Evolutionary conservation across 306 rosid species (phyloP).

Genomic region (Vigna unguiculata): DNA sequence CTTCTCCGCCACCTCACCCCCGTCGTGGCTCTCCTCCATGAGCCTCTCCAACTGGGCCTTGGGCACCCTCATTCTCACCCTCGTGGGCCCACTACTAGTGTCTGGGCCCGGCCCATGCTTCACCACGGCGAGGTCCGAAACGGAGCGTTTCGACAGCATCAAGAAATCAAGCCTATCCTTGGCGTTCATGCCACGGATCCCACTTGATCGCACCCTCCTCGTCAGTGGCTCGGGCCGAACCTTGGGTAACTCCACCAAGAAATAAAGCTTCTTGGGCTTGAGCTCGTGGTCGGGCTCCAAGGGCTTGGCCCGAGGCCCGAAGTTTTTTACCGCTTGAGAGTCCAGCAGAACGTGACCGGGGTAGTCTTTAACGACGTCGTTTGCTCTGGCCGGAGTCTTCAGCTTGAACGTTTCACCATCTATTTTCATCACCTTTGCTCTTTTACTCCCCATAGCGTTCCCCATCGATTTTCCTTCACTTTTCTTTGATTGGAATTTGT

Average conservation of each 20-base stretch:
- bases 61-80: conserved; percentile 72
- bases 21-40: conserved; percentile 67
- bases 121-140: conserved; percentile 60
- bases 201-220: conserved; percentile 66
- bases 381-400: conserved; percentile 61
- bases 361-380: conserved; percentile 65
- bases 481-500: not conserved
- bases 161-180: conserved; percentile 79
- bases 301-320: conserved; percentile 77
- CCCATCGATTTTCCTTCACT: conserved; percentile 59
- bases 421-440: conserved; percentile 80
- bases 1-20: conserved; percentile 67
- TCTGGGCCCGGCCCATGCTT: conserved; percentile 30
- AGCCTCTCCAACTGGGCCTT: conserved; percentile 67
- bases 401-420: conserved; percentile 77
- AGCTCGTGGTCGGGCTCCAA: conserved; percentile 65
- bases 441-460: conserved; percentile 64
- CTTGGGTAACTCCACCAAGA: conserved; percentile 65
- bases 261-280: conserved; percentile 66
- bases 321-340: conserved; percentile 63
- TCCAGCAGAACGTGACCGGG: conserved; percentile 70
- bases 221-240: conserved; percentile 17
- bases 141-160: conserved; percentile 72
- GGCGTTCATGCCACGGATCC: conserved; percentile 64
- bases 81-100: conserved; percentile 49